phyloP scores from a whole-genome alignment of 2,329 filamentous ascomycete genomes.

The Talaromyces sp. region DNA sequence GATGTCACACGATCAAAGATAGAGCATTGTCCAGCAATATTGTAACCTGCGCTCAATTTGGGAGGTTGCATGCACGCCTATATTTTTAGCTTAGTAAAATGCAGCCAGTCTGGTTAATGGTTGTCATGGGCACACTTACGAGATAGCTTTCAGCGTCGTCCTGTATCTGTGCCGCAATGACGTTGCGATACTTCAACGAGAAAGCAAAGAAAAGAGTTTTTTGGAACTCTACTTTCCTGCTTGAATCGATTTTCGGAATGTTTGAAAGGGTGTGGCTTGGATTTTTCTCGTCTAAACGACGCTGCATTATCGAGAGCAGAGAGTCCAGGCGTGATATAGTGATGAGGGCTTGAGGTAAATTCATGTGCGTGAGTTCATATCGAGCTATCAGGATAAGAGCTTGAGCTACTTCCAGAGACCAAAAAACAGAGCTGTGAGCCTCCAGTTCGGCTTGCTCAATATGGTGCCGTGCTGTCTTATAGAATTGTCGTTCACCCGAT shows the following conservation, averaged over 20 bases:
- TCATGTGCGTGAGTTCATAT: not conserved
- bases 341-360: not conserved
- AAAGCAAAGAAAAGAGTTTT: not conserved
- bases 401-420: not conserved
- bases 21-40: not conserved
- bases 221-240: not conserved
- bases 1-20: not conserved
- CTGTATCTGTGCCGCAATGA: not conserved
- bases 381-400: not conserved
- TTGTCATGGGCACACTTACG: not conserved
- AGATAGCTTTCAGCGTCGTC: not conserved
- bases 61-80: not conserved
- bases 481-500: not conserved
- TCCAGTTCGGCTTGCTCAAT: not conserved
- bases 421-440: not conserved
- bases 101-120: too few species aligned
- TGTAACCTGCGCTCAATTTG: not conserved
- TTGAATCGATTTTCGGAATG: not conserved
- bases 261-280: not conserved
- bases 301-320: not conserved
- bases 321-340: not conserved
- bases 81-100: too few species aligned
- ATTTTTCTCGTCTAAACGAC: not conserved
- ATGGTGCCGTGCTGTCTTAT: not conserved
- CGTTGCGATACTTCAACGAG: not conserved